phyloP scores from a whole-genome alignment of 768 basidiomycete genomes.

The Lactifluus subvellereus region DNA sequence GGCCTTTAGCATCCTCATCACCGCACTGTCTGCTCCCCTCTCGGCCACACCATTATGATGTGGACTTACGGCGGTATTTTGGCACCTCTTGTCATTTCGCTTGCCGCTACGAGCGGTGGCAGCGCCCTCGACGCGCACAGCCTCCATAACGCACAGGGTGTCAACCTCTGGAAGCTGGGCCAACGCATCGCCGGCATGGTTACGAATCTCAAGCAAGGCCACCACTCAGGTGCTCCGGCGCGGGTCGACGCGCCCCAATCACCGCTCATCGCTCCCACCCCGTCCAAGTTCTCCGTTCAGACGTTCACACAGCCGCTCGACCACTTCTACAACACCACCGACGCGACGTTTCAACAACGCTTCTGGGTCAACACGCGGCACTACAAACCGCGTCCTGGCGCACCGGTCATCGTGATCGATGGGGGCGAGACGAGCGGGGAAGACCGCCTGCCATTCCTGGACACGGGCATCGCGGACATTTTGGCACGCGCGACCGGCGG shows the following conservation, averaged over 20 bases:
- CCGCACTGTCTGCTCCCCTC: neutral
- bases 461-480: conserved; percentile 72
- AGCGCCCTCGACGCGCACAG: neutral
- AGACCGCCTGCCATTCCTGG: conserved; percentile 44
- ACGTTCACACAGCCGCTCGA: conserved; percentile 85
- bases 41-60: neutral
- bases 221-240: neutral
- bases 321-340: conserved; percentile 55
- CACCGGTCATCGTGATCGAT: conserved; percentile 86
- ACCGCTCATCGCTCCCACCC: neutral
- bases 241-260: neutral
- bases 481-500: conserved; percentile 81
- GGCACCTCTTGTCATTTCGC: neutral
- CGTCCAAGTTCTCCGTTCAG: conserved; percentile 42
- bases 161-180: conserved; percentile 57
- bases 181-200: neutral
- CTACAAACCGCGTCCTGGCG: conserved; percentile 63
- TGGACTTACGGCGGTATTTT: neutral
- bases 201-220: conserved; percentile 11
- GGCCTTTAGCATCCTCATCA: no score
- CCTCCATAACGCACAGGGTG: conserved; percentile 47
- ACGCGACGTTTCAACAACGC: conserved; percentile 72
- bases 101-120: neutral
- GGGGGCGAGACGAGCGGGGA: conserved; percentile 90
- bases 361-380: conserved; percentile 89